A percentile compares a stretch with the other conserved stretches of the same genome.
Evolutionary conservation across 805 yeast species (phyloP).

Genomic region (Metschnikowia baotianmanensis): DNA sequence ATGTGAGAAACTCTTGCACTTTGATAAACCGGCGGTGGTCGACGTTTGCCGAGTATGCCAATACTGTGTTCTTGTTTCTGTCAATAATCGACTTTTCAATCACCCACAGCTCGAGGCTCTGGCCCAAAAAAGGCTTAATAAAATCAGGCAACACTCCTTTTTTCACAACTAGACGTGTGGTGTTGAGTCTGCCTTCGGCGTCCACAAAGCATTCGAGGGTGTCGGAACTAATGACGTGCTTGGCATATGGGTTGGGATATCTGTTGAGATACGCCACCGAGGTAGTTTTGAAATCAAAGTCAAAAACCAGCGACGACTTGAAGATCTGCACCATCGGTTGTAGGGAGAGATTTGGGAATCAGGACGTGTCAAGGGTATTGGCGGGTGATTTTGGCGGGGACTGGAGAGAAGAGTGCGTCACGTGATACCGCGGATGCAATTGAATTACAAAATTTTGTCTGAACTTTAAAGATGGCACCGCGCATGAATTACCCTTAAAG

Average conservation of each 20-base stretch:
- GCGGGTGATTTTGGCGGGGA: neutral
- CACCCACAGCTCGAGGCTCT: constrained; percentile 67
- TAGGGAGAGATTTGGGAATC: neutral
- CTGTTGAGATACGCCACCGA: constrained; percentile 67
- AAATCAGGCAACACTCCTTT: constrained; percentile 79
- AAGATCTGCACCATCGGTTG: constrained; percentile 63
- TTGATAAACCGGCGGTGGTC: constrained; percentile 78
- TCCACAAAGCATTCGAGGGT: constrained; percentile 64
- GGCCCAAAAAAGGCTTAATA: constrained; percentile 72
- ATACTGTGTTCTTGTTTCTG: constrained; percentile 51
- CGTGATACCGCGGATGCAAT: no score
- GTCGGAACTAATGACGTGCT: constrained; percentile 82
- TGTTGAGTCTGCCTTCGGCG: constrained; percentile 59
- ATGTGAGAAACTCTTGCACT: constrained; percentile 74
- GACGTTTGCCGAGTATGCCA: constrained; percentile 74
- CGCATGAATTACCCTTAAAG: no score
- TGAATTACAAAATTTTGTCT: no score
- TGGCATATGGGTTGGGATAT: constrained; percentile 73
- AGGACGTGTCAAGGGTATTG: neutral
- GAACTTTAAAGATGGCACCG: no score
- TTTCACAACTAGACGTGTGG: constrained; percentile 73
- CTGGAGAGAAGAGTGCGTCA: neutral
- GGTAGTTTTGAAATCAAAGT: constrained; percentile 68
- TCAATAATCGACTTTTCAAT: constrained; percentile 76
- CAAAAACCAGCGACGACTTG: constrained; percentile 53